Evolutionary conservation across 2,329 filamentous ascomycete species (phyloP).

Genomic region (Pseudogymnoascus verrucosus): DNA sequence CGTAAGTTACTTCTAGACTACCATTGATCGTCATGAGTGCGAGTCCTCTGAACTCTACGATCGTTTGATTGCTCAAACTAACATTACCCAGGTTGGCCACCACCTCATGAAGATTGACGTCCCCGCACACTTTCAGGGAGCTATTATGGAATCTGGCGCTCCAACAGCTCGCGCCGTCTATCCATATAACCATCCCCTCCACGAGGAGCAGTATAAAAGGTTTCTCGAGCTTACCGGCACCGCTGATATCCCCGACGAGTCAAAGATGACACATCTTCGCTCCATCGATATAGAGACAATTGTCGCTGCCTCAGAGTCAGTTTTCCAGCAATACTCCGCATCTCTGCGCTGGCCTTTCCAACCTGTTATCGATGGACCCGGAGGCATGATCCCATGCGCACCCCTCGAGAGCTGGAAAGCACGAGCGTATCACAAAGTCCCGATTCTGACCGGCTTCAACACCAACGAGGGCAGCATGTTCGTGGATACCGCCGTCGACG

Average conservation of each 20-base stretch:
- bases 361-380: constrained; percentile 53
- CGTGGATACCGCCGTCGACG: constrained; percentile 42
- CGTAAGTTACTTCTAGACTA: constrained; percentile 27
- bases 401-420: constrained; percentile 53
- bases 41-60: neutral
- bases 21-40: constrained; percentile 10
- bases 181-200: constrained; percentile 45
- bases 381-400: constrained; percentile 45
- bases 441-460: constrained; percentile 63
- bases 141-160: constrained; percentile 50
- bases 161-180: constrained; percentile 48
- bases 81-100: constrained; percentile 49
- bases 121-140: constrained; percentile 39
- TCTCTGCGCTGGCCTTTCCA: constrained; percentile 57
- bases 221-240: constrained; percentile 47
- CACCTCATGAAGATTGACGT: constrained; percentile 46
- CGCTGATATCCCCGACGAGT: constrained; percentile 33
- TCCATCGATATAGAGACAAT: constrained; percentile 33
- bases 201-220: constrained; percentile 47
- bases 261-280: constrained; percentile 45
- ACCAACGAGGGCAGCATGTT: constrained; percentile 62
- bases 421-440: constrained; percentile 45
- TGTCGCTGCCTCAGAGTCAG: constrained; percentile 33
- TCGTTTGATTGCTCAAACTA: constrained; percentile 11
- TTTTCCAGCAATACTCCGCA: constrained; percentile 38